Base-by-base conservation (phyloP, 176 grass and related monocot species). In the Aegilops longissima region DNA sequence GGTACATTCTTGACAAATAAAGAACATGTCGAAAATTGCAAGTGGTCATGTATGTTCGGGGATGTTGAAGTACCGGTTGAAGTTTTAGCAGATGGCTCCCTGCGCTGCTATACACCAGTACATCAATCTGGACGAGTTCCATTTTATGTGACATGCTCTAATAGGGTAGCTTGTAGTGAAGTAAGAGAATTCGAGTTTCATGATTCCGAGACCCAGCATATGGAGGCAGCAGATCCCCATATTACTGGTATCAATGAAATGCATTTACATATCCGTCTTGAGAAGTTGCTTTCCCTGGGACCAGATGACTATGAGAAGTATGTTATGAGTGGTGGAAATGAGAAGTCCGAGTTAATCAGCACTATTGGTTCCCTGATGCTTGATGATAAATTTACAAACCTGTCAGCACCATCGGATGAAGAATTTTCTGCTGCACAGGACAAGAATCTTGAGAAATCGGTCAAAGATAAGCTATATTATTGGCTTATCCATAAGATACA, bases 21-120 rank as follows among this genome's bases (percentile, higher is more conserved):
- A 81, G 97, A 96, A 73, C 80, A 97, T 71, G 80, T 93, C 29
- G 92, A 94, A 86, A 99, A 93, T 72, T 93, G 77, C 59, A 90
- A 78, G 35, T 99, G 97, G 97, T 99, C 97, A 78, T 99, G 97
- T 87, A 99, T 99, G 97, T 99, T 99, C 40, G 97, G 97, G 49
- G 94, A 99, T 81, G 72, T 85, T 76, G 97, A 99, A 94, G 97
- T 97, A 34, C 81, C 97, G 59, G 89, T 87, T 44, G 78, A 99
- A 74, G 86, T 99, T 86, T 86, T 99, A 86, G 83, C 77, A 78
- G 92, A 97, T 85, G 97, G 97, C 38, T 92, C 92, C 24, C 84
- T 99, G 76, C 89, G 94, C 38, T 93, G 97, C 81, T 92, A 93
- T 88, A 92, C 91, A 2, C 94, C 94, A 80, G 29, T 68, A 38